Percentiles rank a stretch among this genome's conserved stretches.
phyloP scores from a whole-genome alignment of 352 stramenopile species.

The Poterioochromonas sp. region DNA sequence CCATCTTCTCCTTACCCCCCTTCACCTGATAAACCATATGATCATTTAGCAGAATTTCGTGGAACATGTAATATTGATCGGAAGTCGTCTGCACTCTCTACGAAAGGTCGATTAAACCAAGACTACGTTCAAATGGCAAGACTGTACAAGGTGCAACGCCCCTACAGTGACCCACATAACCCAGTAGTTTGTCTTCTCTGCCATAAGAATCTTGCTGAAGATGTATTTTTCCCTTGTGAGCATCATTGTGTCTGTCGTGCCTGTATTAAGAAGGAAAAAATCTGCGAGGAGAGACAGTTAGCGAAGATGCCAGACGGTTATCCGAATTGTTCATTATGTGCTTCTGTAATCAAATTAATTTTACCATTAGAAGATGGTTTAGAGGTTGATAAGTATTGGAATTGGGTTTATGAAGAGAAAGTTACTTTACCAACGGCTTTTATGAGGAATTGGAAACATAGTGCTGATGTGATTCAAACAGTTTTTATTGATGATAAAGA shows the following conservation, averaged over 20 bases:
- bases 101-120: not conserved
- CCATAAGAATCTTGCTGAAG: not conserved
- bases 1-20: too few relatives aligned
- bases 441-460: conserved; percentile 19
- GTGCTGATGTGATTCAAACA: conserved; percentile 13
- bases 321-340: conserved; percentile 21
- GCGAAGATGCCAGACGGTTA: not conserved
- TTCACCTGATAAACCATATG: too few relatives aligned
- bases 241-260: conserved; percentile 29
- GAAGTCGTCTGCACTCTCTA: too few relatives aligned
- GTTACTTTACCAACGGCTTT: not conserved
- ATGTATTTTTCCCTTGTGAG: conserved; percentile 35
- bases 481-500: conserved; percentile 5
- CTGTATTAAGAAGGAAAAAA: conserved; percentile 14
- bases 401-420: conserved; percentile 17
- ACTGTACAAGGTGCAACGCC: conserved; percentile 20
- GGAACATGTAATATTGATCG: too few relatives aligned
- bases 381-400: conserved; percentile 28
- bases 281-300: not conserved
- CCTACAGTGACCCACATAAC: not conserved
- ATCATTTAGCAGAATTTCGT: too few relatives aligned
- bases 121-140: conserved; percentile 12
- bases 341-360: conserved; percentile 7
- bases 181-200: conserved; percentile 18
- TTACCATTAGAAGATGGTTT: not conserved